Evolutionary conservation across 2,329 filamentous ascomycete genomes (phyloP), one percentile per base, ranked within the genome.

Genomic region (Alternaria ethzedia): DNA sequence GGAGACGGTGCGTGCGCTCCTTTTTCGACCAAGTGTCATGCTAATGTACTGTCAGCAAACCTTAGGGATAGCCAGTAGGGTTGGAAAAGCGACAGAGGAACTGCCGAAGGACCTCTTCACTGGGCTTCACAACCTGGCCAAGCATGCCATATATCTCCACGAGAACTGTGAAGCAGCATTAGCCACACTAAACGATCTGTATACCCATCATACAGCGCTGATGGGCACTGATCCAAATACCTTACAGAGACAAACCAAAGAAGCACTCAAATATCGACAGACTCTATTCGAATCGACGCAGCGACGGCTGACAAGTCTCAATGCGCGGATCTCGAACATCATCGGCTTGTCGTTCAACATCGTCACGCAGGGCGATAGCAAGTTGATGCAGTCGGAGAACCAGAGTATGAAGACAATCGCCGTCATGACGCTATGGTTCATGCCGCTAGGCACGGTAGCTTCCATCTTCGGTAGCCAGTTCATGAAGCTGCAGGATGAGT

Each of bases 341-440:
- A 78, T 81, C 36, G 75, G 78, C 54, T 69, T 82, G 50, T 74
- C 78, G 0, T 82, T 81, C 68, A 79, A 83, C 54, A 71, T 80
- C 1, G 80, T 82, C 20, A 79, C 78, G 4, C 79, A 81, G 63
- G 71, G 71, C 20, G 80, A 82, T 67, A 80, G 74, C 46, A 71
- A 70, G 17, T 64, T 77, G 4, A 74, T 82, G 69, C 72, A 78
- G 52, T 69, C 75, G 9, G 81, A 83, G 62, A 80, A 75, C 43
- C 75, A 78, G 15, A 81, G 80, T 12, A 83, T 84, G 82, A 83
- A 83, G 67, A 82, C 80, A 0, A 82, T 84, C 17, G 82, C 82
- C 0, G 74, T 83, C 9, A 72, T 82, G 63, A 83, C 82, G 1
- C 65, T 83, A 17, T 72, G 82, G 6, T 83, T 83, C 73, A 75